phyloP scores from a whole-genome alignment of 495 filamentous ascomycete genomes.

The Talaromyces stipitatus region DNA sequence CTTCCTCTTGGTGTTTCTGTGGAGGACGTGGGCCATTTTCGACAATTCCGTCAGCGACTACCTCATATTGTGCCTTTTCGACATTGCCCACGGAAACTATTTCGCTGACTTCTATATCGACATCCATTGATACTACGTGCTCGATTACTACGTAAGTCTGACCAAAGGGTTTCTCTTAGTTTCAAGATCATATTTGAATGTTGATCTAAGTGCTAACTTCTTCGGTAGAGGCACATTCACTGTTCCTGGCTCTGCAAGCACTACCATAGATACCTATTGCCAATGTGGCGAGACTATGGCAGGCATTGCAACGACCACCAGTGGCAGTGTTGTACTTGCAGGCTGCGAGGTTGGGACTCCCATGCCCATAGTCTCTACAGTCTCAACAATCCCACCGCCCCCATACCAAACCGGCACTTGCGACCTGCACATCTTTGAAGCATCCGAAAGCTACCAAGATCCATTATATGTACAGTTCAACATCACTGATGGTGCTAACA shows the following conservation, averaged over 20 bases:
- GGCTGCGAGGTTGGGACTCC: neutral
- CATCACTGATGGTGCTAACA: neutral
- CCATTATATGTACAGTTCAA: neutral
- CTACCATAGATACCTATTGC: neutral
- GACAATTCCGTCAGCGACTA: neutral
- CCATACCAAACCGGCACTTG: conserved; percentile 1
- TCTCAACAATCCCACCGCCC: conserved; percentile 2
- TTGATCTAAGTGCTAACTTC: neutral
- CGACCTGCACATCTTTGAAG: neutral
- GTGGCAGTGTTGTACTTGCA: neutral
- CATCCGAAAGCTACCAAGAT: neutral
- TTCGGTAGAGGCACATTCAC: neutral
- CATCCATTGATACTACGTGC: neutral
- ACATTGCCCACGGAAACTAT: conserved; percentile 1
- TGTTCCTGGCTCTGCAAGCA: neutral
- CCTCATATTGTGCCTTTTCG: conserved; percentile 5
- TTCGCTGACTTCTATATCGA: conserved; percentile 1
- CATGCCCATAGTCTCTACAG: neutral
- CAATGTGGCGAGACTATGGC: conserved; percentile 1
- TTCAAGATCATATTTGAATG: neutral
- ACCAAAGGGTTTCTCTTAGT: too few relatives aligned
- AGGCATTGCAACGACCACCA: neutral
- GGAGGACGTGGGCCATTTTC: neutral
- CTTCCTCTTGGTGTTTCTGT: conserved; percentile 5
- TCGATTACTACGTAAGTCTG: neutral